phyloP scores from a whole-genome alignment of 177 flowering plant species.

The Tripterygium wilfordii region DNA sequence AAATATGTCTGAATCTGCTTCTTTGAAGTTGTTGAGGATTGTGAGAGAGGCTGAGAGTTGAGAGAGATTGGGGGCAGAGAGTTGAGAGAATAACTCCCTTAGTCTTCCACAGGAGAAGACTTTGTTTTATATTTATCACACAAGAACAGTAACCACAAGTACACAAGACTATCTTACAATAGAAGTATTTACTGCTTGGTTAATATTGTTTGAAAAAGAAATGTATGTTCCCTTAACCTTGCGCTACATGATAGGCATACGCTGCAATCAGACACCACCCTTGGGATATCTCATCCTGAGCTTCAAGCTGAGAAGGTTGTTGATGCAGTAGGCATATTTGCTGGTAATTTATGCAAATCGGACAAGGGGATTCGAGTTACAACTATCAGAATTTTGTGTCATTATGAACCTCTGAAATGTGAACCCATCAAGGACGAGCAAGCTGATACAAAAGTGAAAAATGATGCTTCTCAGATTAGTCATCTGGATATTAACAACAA shows the following conservation, averaged over 20 bases:
- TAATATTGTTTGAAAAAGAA: neutral
- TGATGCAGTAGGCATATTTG: conserved; percentile 42
- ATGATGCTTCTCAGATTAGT: conserved; percentile 29
- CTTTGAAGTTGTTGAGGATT: too few species aligned
- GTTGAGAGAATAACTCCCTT: too few species aligned
- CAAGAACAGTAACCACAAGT: too few species aligned
- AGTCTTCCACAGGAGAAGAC: too few species aligned
- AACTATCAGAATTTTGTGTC: conserved; percentile 73
- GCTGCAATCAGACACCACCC: conserved; percentile 15
- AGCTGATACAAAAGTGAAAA: conserved; percentile 27
- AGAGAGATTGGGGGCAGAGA: too few species aligned
- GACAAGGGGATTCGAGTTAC: conserved; percentile 58
- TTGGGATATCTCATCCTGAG: conserved; percentile 31
- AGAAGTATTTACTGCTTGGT: too few species aligned
- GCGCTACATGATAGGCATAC: conserved; percentile 29
- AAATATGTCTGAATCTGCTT: neutral
- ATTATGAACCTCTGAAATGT: conserved; percentile 38
- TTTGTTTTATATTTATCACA: too few species aligned
- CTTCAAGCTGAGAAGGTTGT: conserved; percentile 32
- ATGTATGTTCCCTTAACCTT: neutral
- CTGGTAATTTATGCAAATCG: conserved; percentile 61
- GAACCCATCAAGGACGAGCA: conserved; percentile 21
- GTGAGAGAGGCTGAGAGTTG: too few species aligned
- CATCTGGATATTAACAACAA: conserved; percentile 12
- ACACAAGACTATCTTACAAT: too few species aligned